phyloP scores from a whole-genome alignment of 768 basidiomycete species.

The Kwoniella bestiolae region DNA sequence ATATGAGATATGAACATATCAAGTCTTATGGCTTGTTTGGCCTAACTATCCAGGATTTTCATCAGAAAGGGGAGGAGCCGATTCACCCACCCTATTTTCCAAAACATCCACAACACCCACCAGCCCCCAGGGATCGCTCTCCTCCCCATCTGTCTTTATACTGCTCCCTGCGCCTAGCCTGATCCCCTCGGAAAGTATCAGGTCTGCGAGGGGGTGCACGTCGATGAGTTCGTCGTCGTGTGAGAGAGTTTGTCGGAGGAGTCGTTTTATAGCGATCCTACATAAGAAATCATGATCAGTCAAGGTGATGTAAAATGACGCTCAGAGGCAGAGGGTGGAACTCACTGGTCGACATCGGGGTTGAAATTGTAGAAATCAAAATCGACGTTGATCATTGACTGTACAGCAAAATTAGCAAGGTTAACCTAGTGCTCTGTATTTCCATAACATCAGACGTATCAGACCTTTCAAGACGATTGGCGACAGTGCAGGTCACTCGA shows the following conservation, averaged over 20 bases:
- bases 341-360: constrained; percentile 76
- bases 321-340: no score
- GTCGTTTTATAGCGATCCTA: constrained; percentile 63
- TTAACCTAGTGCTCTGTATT: no score
- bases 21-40: no score
- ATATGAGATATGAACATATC: no score
- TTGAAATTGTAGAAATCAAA: constrained; percentile 94
- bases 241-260: constrained; percentile 65
- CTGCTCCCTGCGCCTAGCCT: constrained; percentile 69
- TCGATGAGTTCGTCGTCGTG: constrained; percentile 77
- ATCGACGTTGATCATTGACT: constrained; percentile 78
- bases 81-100: constrained; percentile 64
- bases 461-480: no score
- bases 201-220: constrained; percentile 74
- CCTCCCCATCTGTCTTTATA: constrained; percentile 86
- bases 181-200: constrained; percentile 72
- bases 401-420: constrained; percentile 39
- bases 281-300: neutral
- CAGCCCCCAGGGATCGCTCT: constrained; percentile 88
- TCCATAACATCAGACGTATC: no score
- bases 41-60: neutral
- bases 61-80: neutral
- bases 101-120: constrained; percentile 82
- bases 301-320: no score
- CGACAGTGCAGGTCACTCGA: no score